These are phyloP conservation scores for Galerina sulciceps DNA, from an alignment of 768 basidiomycete genomes.

Conservation along the genomic window DNA sequence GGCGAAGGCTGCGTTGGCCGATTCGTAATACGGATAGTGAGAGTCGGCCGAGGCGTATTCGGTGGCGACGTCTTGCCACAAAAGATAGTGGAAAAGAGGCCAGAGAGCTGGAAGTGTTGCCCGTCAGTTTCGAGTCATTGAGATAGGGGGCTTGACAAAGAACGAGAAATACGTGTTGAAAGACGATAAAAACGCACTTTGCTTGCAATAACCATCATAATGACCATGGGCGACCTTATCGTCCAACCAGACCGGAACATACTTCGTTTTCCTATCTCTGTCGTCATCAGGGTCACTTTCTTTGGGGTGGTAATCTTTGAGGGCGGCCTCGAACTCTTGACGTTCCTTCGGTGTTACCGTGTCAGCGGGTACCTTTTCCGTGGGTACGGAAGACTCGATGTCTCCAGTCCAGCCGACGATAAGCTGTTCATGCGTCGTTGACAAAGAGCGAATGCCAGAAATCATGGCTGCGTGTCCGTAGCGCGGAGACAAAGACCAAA, in stretches of 20 bases:
- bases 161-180: neutral
- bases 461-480: conserved; percentile 96
- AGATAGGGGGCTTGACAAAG: neutral
- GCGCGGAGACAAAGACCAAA: conserved; percentile 79
- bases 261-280: conserved; percentile 64
- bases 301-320: conserved; percentile 63
- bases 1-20: conserved; percentile 87
- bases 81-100: conserved; percentile 98
- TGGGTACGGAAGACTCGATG: conserved; percentile 48
- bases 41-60: conserved; percentile 87
- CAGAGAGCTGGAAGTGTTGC: conserved; percentile 69
- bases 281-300: conserved; percentile 60
- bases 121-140: neutral
- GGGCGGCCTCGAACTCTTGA: conserved; percentile 64
- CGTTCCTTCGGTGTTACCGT: conserved; percentile 66
- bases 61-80: conserved; percentile 95
- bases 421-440: conserved; percentile 85
- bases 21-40: conserved; percentile 80
- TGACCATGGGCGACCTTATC: conserved; percentile 90
- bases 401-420: conserved; percentile 96
- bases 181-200: conserved; percentile 55
- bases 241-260: conserved; percentile 91
- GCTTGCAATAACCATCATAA: conserved; percentile 98
- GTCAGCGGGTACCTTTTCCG: conserved; percentile 48
- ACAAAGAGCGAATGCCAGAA: conserved; percentile 86